Conservation (phyloP, 1,284 basidiomycete genomes). For the Coniferiporia sulphurascens region DNA sequence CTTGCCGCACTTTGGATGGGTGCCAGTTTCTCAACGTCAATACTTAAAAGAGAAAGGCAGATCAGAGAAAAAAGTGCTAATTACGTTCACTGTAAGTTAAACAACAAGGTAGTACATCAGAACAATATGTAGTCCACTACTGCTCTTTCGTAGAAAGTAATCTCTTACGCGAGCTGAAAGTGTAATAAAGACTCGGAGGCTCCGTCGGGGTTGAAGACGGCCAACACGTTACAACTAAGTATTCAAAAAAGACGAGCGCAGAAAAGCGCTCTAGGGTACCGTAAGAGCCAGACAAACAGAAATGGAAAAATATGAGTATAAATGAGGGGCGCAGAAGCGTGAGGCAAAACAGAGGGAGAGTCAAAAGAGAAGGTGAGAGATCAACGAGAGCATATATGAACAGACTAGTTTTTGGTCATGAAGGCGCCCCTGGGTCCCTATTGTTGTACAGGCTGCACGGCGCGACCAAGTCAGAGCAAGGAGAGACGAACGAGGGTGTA, state of each 20-base stretch:
- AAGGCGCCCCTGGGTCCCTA: no score
- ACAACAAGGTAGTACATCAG: neutral
- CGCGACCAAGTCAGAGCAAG: no score
- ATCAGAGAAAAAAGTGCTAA: neutral
- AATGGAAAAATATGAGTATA: neutral
- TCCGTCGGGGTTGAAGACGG: no score
- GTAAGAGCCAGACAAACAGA: neutral
- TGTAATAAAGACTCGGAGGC: neutral
- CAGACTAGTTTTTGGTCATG: neutral
- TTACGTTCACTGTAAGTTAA: constrained; percentile 6
- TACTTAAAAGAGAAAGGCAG: neutral
- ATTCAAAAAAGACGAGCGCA: neutral
- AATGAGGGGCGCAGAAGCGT: neutral
- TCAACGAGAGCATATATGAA: neutral
- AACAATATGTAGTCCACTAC: neutral
- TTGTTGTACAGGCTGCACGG: no score
- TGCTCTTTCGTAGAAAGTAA: neutral
- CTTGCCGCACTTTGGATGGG: no score
- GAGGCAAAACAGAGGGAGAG: neutral
- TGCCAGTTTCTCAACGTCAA: no score
- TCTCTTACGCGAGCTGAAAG: neutral
- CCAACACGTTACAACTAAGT: neutral
- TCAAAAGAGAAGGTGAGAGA: neutral
- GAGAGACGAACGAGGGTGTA: no score
- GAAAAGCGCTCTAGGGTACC: neutral